phyloP scores from a whole-genome alignment of 2,329 filamentous ascomycete genomes.

The Diaporthe citriasiana region DNA sequence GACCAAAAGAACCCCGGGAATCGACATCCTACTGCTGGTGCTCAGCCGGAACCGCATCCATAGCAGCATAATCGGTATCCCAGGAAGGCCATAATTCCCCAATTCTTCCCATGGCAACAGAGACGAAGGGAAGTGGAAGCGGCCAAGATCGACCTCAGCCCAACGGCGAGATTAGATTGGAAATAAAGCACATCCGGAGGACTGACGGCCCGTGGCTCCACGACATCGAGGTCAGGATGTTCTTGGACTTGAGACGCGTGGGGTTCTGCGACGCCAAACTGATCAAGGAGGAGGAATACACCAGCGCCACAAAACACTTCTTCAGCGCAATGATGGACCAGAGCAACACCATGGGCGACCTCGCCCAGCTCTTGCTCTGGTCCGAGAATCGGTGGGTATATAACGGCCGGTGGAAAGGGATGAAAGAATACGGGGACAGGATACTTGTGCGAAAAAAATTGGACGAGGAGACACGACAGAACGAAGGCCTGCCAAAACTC shows the following conservation, averaged over 20 bases:
- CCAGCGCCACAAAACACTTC: neutral
- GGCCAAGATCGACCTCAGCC: neutral
- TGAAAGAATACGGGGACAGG: neutral
- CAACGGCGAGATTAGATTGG: neutral
- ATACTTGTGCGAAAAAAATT: neutral
- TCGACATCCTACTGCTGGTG: neutral
- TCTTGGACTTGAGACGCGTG: neutral
- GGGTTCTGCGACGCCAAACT: neutral
- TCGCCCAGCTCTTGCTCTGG: neutral
- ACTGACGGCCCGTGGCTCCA: neutral
- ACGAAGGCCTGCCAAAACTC: neutral
- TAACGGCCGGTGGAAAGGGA: neutral
- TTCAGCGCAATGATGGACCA: neutral
- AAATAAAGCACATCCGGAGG: neutral
- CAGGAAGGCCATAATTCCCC: neutral
- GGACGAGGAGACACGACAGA: neutral
- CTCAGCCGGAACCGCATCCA: neutral
- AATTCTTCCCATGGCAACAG: neutral
- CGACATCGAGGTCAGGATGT: neutral
- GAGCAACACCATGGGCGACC: neutral
- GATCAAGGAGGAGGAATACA: conserved; percentile 6
- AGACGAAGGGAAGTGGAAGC: neutral
- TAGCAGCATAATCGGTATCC: neutral
- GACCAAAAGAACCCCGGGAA: neutral
- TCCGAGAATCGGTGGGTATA: neutral